Percentiles rank a stretch among this genome's conserved stretches.
Evolutionary conservation across 2,329 filamentous ascomycete genomes (phyloP).

Genomic region (Tolypocladium nubicola): DNA sequence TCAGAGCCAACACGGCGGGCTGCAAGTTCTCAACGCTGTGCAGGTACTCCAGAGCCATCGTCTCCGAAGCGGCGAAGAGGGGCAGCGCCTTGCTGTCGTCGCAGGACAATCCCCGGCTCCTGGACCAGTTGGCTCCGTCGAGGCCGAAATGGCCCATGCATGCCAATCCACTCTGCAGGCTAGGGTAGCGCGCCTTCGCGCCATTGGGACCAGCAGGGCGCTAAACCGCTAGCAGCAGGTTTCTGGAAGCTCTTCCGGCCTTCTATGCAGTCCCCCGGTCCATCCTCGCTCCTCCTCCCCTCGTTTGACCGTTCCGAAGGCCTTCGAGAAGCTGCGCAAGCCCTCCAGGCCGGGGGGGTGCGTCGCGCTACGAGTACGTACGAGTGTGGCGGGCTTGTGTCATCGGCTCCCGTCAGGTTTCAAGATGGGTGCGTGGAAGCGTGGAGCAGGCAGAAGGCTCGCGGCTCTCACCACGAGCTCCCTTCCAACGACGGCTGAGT

Average conservation of each 20-base stretch:
- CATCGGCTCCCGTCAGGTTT: not conserved
- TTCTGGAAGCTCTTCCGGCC: slow-evolving; percentile 23
- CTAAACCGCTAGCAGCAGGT: slow-evolving; percentile 20
- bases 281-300: not conserved
- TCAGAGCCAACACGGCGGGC: not conserved
- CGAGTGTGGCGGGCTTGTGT: not conserved
- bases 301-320: not conserved
- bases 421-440: not conserved
- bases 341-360: not conserved
- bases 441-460: not conserved
- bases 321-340: not conserved
- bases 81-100: not conserved
- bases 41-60: not conserved
- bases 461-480: too few species aligned
- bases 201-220: slow-evolving; percentile 3
- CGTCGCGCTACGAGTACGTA: not conserved
- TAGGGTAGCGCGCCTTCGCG: slow-evolving; percentile 10
- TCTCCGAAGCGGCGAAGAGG: not conserved
- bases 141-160: slow-evolving; percentile 8
- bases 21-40: not conserved
- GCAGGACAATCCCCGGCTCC: not conserved
- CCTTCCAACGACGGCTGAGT: not conserved
- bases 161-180: not conserved
- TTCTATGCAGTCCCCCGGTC: not conserved
- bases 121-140: slow-evolving; percentile 13